A percentile compares a stretch with the other conserved stretches of the same genome.
Conservation (phyloP, 106 monocot genomes). For the Narthecium ossifragum region DNA sequence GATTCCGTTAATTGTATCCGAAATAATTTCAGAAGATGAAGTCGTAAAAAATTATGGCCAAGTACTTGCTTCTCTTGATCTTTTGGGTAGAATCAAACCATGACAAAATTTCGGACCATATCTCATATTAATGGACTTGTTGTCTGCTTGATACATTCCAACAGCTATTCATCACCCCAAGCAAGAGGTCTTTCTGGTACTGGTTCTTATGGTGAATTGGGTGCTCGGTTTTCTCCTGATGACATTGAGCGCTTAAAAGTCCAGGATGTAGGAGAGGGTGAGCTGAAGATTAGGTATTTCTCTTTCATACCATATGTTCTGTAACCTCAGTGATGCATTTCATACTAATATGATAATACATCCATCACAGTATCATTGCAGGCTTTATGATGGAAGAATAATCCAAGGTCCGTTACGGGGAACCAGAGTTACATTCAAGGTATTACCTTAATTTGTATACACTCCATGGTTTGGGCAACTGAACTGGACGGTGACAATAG, state of each 20-base stretch:
- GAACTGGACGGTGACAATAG: too few species aligned
- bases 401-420: slow-evolving; percentile 63
- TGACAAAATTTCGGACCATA: too few species aligned
- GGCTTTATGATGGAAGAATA: slow-evolving; percentile 94
- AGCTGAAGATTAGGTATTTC: slow-evolving; percentile 91
- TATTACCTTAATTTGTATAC: slow-evolving; percentile 22
- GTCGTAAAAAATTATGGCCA: neutral
- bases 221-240: slow-evolving; percentile 45
- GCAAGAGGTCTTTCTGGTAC: slow-evolving; percentile 37
- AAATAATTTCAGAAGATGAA: too few species aligned
- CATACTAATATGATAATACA: slow-evolving; percentile 23
- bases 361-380: slow-evolving; percentile 52
- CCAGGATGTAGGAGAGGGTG: slow-evolving; percentile 92
- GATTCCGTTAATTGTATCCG: too few species aligned
- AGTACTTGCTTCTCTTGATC: too few species aligned
- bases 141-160: neutral
- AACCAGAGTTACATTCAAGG: slow-evolving; percentile 71
- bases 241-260: slow-evolving; percentile 62
- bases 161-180: slow-evolving; percentile 86
- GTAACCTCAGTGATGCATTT: slow-evolving; percentile 1
- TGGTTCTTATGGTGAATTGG: slow-evolving; percentile 21
- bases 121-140: too few species aligned
- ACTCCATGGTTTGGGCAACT: too few species aligned
- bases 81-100: too few species aligned
- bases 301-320: neutral